Percentiles rank a stretch among this genome's conserved stretches.
phyloP scores from a whole-genome alignment of 345 rosid species.

The Ricinus communis region DNA sequence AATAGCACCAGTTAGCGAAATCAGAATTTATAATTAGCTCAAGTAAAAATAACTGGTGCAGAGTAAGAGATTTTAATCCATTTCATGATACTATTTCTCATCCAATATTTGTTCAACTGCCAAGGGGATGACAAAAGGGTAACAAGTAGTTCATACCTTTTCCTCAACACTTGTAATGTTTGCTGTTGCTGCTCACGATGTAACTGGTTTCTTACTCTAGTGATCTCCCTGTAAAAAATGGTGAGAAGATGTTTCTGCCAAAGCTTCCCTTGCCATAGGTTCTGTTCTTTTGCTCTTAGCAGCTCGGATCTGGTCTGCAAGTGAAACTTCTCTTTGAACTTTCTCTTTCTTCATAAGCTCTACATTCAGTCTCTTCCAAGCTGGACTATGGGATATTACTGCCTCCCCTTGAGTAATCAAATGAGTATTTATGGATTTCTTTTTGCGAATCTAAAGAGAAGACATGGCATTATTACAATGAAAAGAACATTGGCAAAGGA shows the following conservation, averaged over 20 bases:
- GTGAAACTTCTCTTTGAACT: conserved; percentile 48
- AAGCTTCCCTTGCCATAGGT: conserved; percentile 19
- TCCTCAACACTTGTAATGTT: not conserved
- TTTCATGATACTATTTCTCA: not conserved
- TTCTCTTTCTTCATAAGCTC: conserved; percentile 58
- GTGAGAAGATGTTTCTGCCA: conserved; percentile 22
- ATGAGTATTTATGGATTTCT: conserved; percentile 40
- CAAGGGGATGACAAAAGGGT: not conserved
- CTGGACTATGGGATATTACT: conserved; percentile 32
- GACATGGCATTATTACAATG: conserved; percentile 5
- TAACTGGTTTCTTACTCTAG: not conserved
- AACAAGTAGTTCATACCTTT: conserved; percentile 2
- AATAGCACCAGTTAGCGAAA: not conserved
- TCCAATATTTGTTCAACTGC: not conserved
- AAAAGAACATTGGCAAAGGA: too few species aligned
- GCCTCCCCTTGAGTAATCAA: conserved; percentile 31
- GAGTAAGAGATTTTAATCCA: not conserved
- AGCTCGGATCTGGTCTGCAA: conserved; percentile 81
- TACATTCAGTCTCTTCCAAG: conserved; percentile 59
- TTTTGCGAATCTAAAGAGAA: conserved; percentile 55
- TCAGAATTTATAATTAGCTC: not conserved
- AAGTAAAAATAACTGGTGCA: not conserved
- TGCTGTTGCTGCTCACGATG: not conserved
- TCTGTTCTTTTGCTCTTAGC: conserved; percentile 57
- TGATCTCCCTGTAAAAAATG: conserved; percentile 10